Evolutionary conservation across 192 early-diverging fungal genomes (phyloP), one percentile per base, ranked within the genome.

Genomic region (Neocallimastix lanati): DNA sequence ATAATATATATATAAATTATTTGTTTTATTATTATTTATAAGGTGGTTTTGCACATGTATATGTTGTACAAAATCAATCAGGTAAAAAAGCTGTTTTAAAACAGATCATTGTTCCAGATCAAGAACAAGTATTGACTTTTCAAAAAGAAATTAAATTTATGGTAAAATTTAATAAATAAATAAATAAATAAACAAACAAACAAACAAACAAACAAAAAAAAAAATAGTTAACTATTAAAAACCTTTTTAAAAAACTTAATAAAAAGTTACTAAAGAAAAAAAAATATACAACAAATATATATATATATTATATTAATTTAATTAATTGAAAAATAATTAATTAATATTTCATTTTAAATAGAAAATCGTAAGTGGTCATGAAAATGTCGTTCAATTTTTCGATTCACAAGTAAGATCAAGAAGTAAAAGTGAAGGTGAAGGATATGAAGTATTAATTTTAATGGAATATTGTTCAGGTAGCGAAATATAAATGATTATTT

Each of bases 31-130:
- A 28, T 77, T n/a, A 16, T 18, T 21, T 79, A 50, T 2, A 78
- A 92, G 94, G 96, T 76, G 95, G 94, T 12, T 94, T 95, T 81
- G 95, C 96, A 15, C 93, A 97, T 85, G 92, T 98, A 28, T 98
- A 98, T 81, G 81, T 94, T 67, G 95, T 93, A 1, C 83, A 84
- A 11, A 83, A 91, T 12, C 82, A 85, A 67, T 84, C 84, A 13
- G 86, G 87, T 18, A 81, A 86, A 27, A 83, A 82, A 27, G 91
- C 92, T 28, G 95, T 96, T 0, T 85, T 98, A 82, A 98, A 98
- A 78, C 86, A 94, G 77, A 90, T 92, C 27, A 89, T 91, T 16
- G 90, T 89, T 30, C 88, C 91, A 29, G 94, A 95, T 78, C 84
- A 88, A 76, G 89, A 90, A 35, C 80, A 88, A 4, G 81, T 95